These are phyloP conservation scores for Mallotus nudiflorus DNA, from an alignment of 345 rosid species.

Conservation along the genomic window DNA sequence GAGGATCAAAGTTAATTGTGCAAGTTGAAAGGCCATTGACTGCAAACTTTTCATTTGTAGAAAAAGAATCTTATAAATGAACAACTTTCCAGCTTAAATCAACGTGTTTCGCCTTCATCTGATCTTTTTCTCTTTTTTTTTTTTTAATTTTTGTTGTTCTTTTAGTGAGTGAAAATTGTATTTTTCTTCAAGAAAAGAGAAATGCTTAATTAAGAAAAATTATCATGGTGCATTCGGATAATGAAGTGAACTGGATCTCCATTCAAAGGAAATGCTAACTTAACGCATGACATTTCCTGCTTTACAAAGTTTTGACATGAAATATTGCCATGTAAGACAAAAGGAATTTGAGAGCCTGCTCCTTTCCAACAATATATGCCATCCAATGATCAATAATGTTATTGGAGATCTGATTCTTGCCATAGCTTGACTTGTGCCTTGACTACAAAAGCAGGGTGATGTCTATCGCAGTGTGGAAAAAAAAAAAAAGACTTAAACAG, in stretches of 20 bases:
- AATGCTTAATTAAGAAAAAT: not conserved
- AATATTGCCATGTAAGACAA: not conserved
- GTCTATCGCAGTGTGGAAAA: too few relatives aligned
- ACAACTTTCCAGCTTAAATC: constrained; percentile 28
- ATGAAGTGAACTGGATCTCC: not conserved
- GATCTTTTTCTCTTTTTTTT: not conserved
- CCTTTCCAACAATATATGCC: too few relatives aligned
- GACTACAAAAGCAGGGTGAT: too few relatives aligned
- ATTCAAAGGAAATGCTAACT: not conserved
- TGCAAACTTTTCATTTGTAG: not conserved
- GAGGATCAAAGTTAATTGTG: not conserved
- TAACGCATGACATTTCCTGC: not conserved
- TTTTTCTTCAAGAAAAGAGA: too few relatives aligned
- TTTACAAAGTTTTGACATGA: not conserved
- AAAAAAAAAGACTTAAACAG: too few relatives aligned
- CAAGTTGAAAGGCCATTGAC: constrained; percentile 17
- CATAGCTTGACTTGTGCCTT: too few relatives aligned
- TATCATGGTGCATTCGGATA: not conserved
- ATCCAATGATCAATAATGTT: too few relatives aligned
- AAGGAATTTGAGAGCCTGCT: too few relatives aligned
- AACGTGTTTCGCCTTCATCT: constrained; percentile 17
- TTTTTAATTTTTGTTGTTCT: not conserved
- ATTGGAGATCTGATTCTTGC: too few relatives aligned
- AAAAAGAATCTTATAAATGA: constrained; percentile 12
- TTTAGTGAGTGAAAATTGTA: not conserved